Evolutionary conservation across 768 basidiomycete species (phyloP), one percentile per base, ranked within the genome.

Genomic region (Polyporus arcularius): DNA sequence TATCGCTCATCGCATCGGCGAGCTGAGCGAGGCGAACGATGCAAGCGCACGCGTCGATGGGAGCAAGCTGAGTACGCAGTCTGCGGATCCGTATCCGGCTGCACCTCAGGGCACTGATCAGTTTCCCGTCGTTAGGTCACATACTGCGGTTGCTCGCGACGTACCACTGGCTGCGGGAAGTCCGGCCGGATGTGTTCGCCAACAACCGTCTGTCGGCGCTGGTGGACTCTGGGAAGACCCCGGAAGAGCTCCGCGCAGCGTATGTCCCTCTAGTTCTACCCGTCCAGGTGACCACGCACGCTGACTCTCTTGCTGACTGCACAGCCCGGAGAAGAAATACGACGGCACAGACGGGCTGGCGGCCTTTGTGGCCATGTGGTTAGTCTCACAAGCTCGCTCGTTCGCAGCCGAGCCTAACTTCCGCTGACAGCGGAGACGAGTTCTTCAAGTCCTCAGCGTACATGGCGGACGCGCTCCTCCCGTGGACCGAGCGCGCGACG

Each of bases 81-180:
- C 40, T 41, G 40, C 16, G 40, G 71, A 7, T 38, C 28, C n/a
- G 16, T 64, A 28, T 12, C 70, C 38, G 57, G 18, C 31, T 65
- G 35, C 47, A 58, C 7, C 43, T 55, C 28, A 51, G 35, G 51
- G 16, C 8, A 45, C 32, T 8, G n/a, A 30, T 12, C 12, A 12
- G 43, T 54, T 16, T 7, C 9, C 12, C 14, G 8, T 16, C 4
- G 2, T 3, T 16, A 91, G 89, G 84, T 1, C 90, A 90, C 67
- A 80, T 83, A 39, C 78, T 93, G 50, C 86, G 91, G 46, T 77
- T 91, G 21, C 80, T 92, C 39, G 89, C 90, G 11, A 89, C 90
- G 0, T 87, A 91, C 68, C 89, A 92, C 70, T 81, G 91, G 55
- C 75, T 90, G 35, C 78, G 79, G 49, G 91, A 93, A 70, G 76